Conservation (phyloP, 371 early-diverging fungal species). For the Mortierella sp. region DNA sequence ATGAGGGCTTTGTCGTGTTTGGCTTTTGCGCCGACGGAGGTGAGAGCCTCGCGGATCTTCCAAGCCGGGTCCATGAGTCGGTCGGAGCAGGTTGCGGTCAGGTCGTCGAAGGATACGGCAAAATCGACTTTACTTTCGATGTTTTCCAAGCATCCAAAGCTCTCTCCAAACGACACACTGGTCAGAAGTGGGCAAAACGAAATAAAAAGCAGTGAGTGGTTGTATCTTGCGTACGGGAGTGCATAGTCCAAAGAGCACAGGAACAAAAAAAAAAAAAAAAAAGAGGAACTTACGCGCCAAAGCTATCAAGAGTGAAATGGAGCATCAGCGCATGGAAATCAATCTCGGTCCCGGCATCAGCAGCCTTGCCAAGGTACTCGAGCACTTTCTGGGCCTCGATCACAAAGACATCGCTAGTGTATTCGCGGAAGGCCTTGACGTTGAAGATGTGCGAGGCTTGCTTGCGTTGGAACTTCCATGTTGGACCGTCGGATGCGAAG, state of each 20-base stretch:
- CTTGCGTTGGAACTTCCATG: constrained; percentile 74
- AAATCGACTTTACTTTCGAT: constrained; percentile 13
- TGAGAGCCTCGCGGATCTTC: constrained; percentile 29
- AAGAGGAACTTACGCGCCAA: constrained; percentile 60
- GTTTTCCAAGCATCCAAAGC: constrained; percentile 38
- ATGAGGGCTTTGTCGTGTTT: neutral
- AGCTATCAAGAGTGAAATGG: constrained; percentile 67
- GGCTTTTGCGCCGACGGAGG: constrained; percentile 10
- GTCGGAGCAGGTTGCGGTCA: constrained; percentile 1
- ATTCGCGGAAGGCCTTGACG: constrained; percentile 77
- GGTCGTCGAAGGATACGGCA: constrained; percentile 22
- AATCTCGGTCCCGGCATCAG: constrained; percentile 28
- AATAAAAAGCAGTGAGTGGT: neutral
- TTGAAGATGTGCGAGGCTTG: constrained; percentile 74
- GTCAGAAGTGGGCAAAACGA: neutral
- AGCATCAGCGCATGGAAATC: constrained; percentile 66
- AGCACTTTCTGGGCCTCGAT: constrained; percentile 48
- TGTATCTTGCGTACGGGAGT: neutral
- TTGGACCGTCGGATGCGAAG: constrained; percentile 74
- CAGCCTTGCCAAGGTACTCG: constrained; percentile 54
- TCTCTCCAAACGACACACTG: constrained; percentile 38
- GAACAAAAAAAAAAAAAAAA: neutral
- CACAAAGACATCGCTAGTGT: constrained; percentile 61
- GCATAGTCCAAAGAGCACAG: neutral
- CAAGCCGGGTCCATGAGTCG: constrained; percentile 37